Evolutionary conservation across 225 moss, liverwort and hornwort genomes (phyloP).

Genomic region (Marchantia paleacea): DNA sequence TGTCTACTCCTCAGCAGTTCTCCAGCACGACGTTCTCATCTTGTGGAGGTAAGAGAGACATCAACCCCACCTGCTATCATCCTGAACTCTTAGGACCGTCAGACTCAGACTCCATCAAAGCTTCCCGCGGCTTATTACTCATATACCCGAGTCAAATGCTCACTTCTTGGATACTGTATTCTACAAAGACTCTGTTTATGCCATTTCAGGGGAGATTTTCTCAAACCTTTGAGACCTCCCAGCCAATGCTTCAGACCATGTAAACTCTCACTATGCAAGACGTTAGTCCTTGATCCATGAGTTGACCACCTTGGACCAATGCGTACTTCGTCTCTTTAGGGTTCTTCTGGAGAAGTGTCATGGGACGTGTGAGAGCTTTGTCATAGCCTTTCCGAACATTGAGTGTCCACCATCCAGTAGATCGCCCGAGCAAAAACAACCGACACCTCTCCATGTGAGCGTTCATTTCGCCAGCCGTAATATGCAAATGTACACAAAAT

Average conservation of each 20-base stretch:
- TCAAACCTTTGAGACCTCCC: not conserved
- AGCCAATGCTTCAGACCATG: not conserved
- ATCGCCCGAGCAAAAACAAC: too few species aligned
- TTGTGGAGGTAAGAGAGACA: not conserved
- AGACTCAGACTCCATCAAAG: not conserved
- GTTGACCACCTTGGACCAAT: not conserved
- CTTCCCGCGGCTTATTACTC: not conserved
- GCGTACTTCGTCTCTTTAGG: not conserved
- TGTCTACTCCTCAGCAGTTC: not conserved
- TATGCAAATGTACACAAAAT: not conserved
- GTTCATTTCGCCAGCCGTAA: not conserved
- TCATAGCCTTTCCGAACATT: not conserved
- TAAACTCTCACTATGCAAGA: not conserved
- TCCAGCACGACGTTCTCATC: not conserved
- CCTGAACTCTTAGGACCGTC: not conserved
- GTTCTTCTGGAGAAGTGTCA: not conserved
- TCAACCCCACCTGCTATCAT: not conserved
- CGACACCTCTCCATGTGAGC: not conserved
- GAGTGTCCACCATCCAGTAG: not conserved
- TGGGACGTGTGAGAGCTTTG: not conserved
- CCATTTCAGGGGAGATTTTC: not conserved
- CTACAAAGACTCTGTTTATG: not conserved
- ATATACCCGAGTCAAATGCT: not conserved
- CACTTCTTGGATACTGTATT: not conserved
- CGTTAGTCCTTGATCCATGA: not conserved